A percentile compares a stretch with the other conserved stretches of the same genome.
These are phyloP conservation scores for Lasiodiplodia sp. DNA, from an alignment of 2,329 filamentous ascomycete species.

Conservation along the genomic window DNA sequence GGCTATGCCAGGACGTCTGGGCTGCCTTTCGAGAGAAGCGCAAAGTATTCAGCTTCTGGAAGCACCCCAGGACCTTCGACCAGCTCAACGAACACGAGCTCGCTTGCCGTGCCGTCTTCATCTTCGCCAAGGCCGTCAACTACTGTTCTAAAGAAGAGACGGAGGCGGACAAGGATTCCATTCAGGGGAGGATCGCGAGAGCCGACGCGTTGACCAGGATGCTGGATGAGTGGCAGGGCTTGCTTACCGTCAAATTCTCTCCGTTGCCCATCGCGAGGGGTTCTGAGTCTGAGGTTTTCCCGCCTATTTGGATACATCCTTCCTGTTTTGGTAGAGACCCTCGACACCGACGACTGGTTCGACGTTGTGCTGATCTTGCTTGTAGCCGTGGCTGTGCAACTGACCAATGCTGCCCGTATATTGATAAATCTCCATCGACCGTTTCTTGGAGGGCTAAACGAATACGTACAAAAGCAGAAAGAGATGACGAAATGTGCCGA, in stretches of 20 bases:
- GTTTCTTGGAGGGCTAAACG: conserved; percentile 57
- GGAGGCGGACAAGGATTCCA: conserved; percentile 50
- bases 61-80: conserved; percentile 57
- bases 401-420: conserved; percentile 61
- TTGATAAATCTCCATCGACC: conserved; percentile 62
- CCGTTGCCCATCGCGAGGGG: conserved; percentile 44
- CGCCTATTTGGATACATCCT: conserved; percentile 60
- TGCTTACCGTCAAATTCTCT: conserved; percentile 52
- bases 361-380: conserved; percentile 24
- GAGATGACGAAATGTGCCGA: conserved; percentile 56
- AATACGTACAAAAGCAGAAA: conserved; percentile 55
- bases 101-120: conserved; percentile 60
- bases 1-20: conserved; percentile 72
- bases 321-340: conserved; percentile 48
- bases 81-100: conserved; percentile 62
- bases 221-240: conserved; percentile 59
- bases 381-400: conserved; percentile 57
- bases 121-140: conserved; percentile 64
- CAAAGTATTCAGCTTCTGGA: conserved; percentile 65
- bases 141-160: conserved; percentile 63
- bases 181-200: conserved; percentile 52
- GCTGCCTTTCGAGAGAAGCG: conserved; percentile 67
- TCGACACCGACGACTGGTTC: too few species aligned
- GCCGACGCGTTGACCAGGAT: conserved; percentile 56
- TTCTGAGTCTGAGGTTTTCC: conserved; percentile 42